phyloP scores from a whole-genome alignment of 306 rosid species.

The Fagus crenata region DNA sequence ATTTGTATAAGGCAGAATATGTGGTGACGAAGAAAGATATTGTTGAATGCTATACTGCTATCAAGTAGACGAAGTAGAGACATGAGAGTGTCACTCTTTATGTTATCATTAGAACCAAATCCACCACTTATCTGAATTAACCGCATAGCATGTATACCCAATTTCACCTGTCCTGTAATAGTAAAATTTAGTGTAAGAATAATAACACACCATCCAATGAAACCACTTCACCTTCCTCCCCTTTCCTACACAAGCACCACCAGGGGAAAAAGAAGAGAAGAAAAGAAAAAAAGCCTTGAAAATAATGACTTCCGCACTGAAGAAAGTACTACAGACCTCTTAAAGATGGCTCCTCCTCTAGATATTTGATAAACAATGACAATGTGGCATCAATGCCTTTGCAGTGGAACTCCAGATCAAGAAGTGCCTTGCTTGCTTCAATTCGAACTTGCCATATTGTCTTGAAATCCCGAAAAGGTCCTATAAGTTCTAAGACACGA shows the following conservation, averaged over 20 bases:
- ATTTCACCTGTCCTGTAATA: conserved; percentile 84
- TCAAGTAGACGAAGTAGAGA: conserved; percentile 74
- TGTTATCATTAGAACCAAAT: conserved; percentile 47
- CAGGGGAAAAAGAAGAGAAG: not conserved
- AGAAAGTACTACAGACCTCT: conserved; percentile 60
- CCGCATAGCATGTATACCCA: conserved; percentile 76
- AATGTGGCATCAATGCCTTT: conserved; percentile 74
- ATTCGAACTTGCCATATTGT: conserved; percentile 79
- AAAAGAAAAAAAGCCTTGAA: not conserved
- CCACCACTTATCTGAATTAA: conserved; percentile 70
- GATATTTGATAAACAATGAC: conserved; percentile 63
- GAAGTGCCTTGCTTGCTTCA: conserved; percentile 88
- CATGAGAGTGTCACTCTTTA: conserved; percentile 59
- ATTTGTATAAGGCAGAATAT: conserved; percentile 85
- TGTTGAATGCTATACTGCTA: conserved; percentile 75
- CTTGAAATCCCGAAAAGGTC: conserved; percentile 66
- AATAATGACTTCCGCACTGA: conserved; percentile 1
- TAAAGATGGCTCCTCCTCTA: conserved; percentile 76
- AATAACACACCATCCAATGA: not conserved
- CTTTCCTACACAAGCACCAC: conserved; percentile 2
- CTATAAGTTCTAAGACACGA: conserved; percentile 72
- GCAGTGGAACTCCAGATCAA: conserved; percentile 89
- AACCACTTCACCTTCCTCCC: not conserved
- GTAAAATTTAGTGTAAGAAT: conserved; percentile 24
- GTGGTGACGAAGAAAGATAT: conserved; percentile 80